phyloP scores from a whole-genome alignment of 306 rosid genomes.

The Urtica urens region DNA sequence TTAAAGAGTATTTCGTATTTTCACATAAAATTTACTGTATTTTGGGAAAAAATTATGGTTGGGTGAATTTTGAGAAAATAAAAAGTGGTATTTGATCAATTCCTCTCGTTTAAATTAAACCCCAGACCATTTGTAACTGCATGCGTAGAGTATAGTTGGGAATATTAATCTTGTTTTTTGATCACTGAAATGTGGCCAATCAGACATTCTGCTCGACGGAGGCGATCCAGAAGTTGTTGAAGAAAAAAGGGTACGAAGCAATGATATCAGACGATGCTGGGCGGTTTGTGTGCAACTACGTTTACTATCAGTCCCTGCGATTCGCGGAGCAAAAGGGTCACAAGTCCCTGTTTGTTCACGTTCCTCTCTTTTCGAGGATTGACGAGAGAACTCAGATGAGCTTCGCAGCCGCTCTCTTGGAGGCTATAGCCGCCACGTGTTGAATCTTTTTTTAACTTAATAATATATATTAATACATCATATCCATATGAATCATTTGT shows the following conservation, averaged over 20 bases:
- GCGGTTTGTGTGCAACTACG: conserved; percentile 80
- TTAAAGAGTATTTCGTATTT: too few relatives aligned
- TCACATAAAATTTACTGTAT: too few relatives aligned
- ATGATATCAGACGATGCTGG: conserved; percentile 69
- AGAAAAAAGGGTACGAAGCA: conserved; percentile 44
- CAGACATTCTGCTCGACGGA: conserved; percentile 43
- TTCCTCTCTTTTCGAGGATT: conserved; percentile 61
- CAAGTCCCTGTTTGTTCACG: conserved; percentile 77
- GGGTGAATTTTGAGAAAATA: too few relatives aligned
- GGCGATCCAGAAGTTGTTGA: conserved; percentile 41
- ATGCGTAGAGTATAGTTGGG: conserved; percentile 4
- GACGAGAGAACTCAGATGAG: conserved; percentile 66
- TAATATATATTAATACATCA: too few relatives aligned
- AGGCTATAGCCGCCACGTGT: conserved; percentile 57
- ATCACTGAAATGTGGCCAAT: conserved; percentile 12
- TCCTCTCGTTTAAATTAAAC: too few relatives aligned
- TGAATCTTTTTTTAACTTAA: too few relatives aligned
- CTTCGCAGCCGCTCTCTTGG: conserved; percentile 56
- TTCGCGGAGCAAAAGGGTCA: conserved; percentile 74
- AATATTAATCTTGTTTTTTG: conserved; percentile 1
- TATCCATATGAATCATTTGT: too few relatives aligned
- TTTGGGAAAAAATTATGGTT: too few relatives aligned
- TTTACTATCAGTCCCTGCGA: conserved; percentile 71
- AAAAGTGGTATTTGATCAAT: too few relatives aligned
- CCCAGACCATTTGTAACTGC: too few relatives aligned